phyloP scores from a whole-genome alignment of 345 rosid genomes.

The Excoecaria cochinchinensis region DNA sequence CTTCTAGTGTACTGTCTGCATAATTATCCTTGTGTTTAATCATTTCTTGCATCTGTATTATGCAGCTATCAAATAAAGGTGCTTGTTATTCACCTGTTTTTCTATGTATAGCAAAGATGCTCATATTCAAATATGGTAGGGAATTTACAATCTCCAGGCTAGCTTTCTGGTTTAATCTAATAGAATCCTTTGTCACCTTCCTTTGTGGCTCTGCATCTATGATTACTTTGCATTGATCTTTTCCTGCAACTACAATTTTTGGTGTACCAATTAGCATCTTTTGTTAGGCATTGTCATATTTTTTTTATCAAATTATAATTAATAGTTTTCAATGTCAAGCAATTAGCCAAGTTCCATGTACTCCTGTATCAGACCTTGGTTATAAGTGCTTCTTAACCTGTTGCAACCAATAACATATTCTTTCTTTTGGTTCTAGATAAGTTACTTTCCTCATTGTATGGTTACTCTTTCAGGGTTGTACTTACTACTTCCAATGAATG shows the following conservation, averaged over 20 bases:
- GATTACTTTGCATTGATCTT: not conserved
- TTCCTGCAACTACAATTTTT: not conserved
- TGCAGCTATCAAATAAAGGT: not conserved
- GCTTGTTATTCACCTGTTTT: not conserved
- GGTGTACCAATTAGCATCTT: not conserved
- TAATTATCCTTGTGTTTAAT: not conserved
- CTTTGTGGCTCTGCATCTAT: not conserved
- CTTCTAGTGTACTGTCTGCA: not conserved
- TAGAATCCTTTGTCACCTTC: not conserved
- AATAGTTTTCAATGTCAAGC: not conserved
- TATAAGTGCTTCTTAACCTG: not conserved
- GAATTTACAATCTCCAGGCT: not conserved
- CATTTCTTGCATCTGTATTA: not conserved
- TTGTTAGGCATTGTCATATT: not conserved
- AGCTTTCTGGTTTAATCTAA: not conserved
- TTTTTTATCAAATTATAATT: not conserved
- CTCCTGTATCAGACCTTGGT: not conserved
- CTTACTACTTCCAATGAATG: slow-evolving; percentile 74
- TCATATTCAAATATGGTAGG: not conserved
- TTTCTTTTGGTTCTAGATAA: not conserved
- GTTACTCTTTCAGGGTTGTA: slow-evolving; percentile 54
- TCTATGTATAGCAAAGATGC: not conserved
- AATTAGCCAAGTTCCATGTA: not conserved
- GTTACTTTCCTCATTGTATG: not conserved
- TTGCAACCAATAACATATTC: not conserved